Conservation (phyloP, 306 rosid genomes). For the Acacia melanoxylon region DNA sequence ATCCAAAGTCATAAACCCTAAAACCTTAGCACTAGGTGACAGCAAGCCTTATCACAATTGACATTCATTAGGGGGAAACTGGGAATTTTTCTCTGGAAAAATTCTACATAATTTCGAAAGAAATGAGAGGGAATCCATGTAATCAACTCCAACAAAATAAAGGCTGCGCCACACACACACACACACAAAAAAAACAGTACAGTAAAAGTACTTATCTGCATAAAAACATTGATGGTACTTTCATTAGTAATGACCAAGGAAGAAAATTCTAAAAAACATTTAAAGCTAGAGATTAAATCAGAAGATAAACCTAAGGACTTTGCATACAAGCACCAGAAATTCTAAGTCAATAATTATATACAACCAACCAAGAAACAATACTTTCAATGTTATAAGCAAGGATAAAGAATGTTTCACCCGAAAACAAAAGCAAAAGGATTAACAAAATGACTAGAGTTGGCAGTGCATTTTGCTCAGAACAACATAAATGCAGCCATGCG, state of each 20-base stretch:
- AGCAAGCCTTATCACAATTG: not conserved
- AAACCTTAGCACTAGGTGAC: not conserved
- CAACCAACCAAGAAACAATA: slow-evolving; percentile 1
- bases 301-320: not conserved
- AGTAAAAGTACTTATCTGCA: slow-evolving; percentile 18
- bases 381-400: slow-evolving; percentile 5
- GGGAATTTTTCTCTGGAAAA: not conserved
- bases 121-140: not conserved
- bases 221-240: slow-evolving; percentile 9
- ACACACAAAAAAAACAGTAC: not conserved
- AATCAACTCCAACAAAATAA: slow-evolving; percentile 5
- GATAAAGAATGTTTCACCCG: not conserved
- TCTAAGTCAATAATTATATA: slow-evolving; percentile 3
- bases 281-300: slow-evolving; percentile 13
- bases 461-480: not conserved
- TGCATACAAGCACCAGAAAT: not conserved
- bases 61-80: not conserved
- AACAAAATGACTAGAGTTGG: not conserved
- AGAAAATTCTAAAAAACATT: not conserved
- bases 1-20: not conserved
- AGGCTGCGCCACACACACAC: not conserved
- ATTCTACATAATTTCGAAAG: not conserved
- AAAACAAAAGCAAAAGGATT: not conserved
- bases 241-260: not conserved
- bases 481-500: not conserved